Evolutionary conservation across 2,329 filamentous ascomycete genomes (phyloP).

Genomic region (Scopulariopsis brevicaulis): DNA sequence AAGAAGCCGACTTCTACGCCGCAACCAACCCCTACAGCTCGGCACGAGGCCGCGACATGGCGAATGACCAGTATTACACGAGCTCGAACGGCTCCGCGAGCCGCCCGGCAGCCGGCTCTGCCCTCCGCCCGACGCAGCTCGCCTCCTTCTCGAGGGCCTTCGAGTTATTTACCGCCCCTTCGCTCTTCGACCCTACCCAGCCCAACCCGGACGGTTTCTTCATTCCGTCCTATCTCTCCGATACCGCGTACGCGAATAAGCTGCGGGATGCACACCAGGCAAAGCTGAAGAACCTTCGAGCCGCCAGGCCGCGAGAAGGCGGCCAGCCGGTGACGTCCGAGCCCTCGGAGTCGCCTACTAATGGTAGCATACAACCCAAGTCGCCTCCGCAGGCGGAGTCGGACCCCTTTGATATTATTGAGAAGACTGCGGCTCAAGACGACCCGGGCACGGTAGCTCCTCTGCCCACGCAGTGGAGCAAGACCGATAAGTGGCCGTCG

Average conservation of each 20-base stretch:
- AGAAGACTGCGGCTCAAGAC: slow-evolving; percentile 52
- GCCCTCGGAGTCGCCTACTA: slow-evolving; percentile 7
- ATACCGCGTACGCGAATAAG: slow-evolving; percentile 66
- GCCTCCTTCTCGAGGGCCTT: slow-evolving; percentile 42
- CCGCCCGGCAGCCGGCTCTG: slow-evolving; percentile 7
- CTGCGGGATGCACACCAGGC: slow-evolving; percentile 53
- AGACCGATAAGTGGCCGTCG: slow-evolving; percentile 54
- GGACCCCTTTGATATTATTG: slow-evolving; percentile 66
- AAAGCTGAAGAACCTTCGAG: slow-evolving; percentile 37
- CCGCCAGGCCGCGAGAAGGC: slow-evolving; percentile 21
- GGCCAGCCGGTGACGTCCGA: slow-evolving; percentile 17
- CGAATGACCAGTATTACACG: slow-evolving; percentile 17
- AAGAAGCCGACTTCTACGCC: slow-evolving; percentile 17
- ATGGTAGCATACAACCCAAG: slow-evolving; percentile 17
- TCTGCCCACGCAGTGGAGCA: slow-evolving; percentile 75
- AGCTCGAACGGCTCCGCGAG: slow-evolving; percentile 12
- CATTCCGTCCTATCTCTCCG: slow-evolving; percentile 70
- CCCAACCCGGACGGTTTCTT: slow-evolving; percentile 33
- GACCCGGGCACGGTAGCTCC: slow-evolving; percentile 35
- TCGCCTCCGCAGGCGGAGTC: background rate
- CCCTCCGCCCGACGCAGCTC: slow-evolving; percentile 11
- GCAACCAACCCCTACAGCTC: slow-evolving; percentile 7
- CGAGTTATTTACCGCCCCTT: slow-evolving; percentile 30
- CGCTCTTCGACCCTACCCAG: slow-evolving; percentile 13
- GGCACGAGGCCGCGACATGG: slow-evolving; percentile 16